phyloP scores from a whole-genome alignment of 2,329 filamentous ascomycete genomes.

The Ophiostoma tasmaniense region DNA sequence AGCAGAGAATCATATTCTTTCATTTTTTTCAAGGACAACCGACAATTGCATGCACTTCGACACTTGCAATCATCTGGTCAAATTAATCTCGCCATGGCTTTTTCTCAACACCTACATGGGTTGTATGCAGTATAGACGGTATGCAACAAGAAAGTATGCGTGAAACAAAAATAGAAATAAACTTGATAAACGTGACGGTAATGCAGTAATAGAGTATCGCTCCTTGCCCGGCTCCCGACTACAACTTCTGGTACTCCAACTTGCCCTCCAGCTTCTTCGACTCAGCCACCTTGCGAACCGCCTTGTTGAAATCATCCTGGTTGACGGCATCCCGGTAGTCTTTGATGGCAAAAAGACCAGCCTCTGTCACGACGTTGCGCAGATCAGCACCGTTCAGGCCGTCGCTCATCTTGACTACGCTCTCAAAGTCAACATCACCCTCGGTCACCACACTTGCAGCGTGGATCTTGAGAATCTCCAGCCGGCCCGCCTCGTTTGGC shows the following conservation, averaged over 20 bases:
- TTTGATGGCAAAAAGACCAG: slow-evolving; percentile 97
- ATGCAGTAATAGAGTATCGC: not conserved
- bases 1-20: not conserved
- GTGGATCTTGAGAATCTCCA: slow-evolving; percentile 98
- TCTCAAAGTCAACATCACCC: slow-evolving; percentile 97
- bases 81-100: too few relatives aligned
- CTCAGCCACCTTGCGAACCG: slow-evolving; percentile 93
- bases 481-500: slow-evolving; percentile 88
- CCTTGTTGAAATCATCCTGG: slow-evolving; percentile 99
- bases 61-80: not conserved
- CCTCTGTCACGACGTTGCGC: slow-evolving; percentile 95
- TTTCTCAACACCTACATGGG: too few relatives aligned
- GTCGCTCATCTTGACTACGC: slow-evolving; percentile 99
- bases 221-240: slow-evolving; percentile 25
- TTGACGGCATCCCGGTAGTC: slow-evolving; percentile 93
- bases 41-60: too few relatives aligned
- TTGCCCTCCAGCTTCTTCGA: slow-evolving; percentile 98
- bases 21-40: not conserved
- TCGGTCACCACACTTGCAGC: slow-evolving; percentile 77
- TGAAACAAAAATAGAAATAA: not conserved
- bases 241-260: slow-evolving; percentile 94
- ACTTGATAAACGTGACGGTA: slow-evolving; percentile 1
- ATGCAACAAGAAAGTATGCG: too few relatives aligned
- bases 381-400: slow-evolving; percentile 95
- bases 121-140: not conserved